phyloP scores from a whole-genome alignment of 257 asterid genomes.

The Cruciata laevipes region DNA sequence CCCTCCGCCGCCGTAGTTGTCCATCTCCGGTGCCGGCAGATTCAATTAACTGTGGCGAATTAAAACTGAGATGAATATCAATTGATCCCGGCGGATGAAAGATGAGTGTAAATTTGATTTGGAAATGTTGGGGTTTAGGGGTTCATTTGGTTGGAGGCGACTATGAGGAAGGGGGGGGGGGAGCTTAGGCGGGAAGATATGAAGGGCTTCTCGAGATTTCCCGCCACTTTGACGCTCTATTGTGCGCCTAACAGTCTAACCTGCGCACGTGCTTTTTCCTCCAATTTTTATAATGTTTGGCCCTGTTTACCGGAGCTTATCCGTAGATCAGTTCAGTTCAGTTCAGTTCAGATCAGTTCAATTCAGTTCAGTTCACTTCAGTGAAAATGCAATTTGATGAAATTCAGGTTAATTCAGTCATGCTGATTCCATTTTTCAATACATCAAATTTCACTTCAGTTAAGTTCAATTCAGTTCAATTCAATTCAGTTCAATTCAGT shows the following conservation, averaged over 20 bases:
- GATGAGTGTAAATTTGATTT: neutral
- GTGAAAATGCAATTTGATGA: no score
- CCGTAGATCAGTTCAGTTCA: no score
- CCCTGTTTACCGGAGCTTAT: no score
- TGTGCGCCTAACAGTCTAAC: conserved; percentile 1
- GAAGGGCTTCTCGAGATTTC: conserved; percentile 10
- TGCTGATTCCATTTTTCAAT: no score
- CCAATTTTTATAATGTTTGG: no score
- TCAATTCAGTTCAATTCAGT: no score
- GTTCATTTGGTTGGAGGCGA: neutral
- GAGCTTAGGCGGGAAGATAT: conserved; percentile 25
- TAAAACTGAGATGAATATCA: neutral
- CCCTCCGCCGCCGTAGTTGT: conserved; percentile 44
- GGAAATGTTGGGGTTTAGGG: neutral
- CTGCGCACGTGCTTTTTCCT: neutral
- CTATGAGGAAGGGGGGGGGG: neutral
- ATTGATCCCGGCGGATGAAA: neutral
- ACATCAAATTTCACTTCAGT: no score
- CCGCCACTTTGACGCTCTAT: conserved; percentile 18
- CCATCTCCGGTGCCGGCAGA: conserved; percentile 32
- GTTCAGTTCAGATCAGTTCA: no score
- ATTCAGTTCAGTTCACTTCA: no score
- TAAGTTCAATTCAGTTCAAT: no score
- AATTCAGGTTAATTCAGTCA: no score
- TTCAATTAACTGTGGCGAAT: neutral